These are phyloP conservation scores for barrel medic (Medicago truncatula) DNA, from an alignment of 306 rosid genomes.

Conservation along the genomic window DNA sequence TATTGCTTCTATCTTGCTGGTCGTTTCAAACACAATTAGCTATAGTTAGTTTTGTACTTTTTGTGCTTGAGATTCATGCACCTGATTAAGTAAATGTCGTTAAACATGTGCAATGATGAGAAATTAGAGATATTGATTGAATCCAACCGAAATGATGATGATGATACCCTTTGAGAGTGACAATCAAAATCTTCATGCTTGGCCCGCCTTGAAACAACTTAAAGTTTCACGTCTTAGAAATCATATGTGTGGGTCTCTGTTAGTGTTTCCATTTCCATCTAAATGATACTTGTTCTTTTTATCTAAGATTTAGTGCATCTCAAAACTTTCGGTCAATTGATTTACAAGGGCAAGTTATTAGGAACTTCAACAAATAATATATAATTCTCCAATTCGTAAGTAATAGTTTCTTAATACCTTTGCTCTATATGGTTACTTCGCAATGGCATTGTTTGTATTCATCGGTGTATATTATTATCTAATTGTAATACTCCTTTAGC, in stretches of 20 bases:
- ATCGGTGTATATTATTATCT: no score
- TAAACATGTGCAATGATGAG: constrained; percentile 39
- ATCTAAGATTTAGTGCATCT: background rate
- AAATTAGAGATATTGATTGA: constrained; percentile 38
- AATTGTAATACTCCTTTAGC: no score
- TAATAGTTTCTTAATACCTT: no score
- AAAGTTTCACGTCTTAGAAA: constrained; percentile 15
- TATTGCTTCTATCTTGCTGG: background rate
- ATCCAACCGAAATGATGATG: constrained; percentile 49
- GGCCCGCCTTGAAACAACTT: constrained; percentile 36
- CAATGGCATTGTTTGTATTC: no score
- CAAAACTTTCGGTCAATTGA: background rate
- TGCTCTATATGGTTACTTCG: no score
- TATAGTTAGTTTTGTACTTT: constrained; percentile 27
- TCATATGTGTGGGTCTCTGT: constrained; percentile 32
- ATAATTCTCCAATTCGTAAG: background rate
- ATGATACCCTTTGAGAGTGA: constrained; percentile 40
- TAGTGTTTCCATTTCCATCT: constrained; percentile 18
- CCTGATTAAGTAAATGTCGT: constrained; percentile 3
- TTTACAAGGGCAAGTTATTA: background rate
- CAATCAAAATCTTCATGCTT: constrained; percentile 46
- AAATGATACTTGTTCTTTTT: background rate
- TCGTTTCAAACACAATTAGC: background rate
- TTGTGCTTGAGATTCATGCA: constrained; percentile 32
- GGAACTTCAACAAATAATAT: background rate